phyloP scores from a whole-genome alignment of 306 rosid genomes.

The Corylus americana region DNA sequence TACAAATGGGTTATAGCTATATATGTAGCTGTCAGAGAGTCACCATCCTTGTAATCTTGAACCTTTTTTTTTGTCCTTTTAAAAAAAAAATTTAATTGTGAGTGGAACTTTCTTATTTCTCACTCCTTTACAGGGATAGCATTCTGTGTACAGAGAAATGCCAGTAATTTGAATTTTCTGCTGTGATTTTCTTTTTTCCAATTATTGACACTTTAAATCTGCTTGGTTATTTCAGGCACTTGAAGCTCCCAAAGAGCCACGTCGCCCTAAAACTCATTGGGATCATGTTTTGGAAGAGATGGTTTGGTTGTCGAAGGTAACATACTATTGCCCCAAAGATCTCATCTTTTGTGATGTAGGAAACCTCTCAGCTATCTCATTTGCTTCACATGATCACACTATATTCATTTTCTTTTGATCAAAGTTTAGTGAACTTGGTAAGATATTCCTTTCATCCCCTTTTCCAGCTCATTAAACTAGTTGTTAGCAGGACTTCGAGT shows the following conservation, averaged over 20 bases:
- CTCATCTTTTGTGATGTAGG: slow-evolving; percentile 11
- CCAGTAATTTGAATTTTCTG: slow-evolving; percentile 18
- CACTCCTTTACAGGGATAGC: slow-evolving; percentile 12
- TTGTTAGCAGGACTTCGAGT: slow-evolving; percentile 83
- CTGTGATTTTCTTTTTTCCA: slow-evolving; percentile 27
- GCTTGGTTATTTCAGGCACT: slow-evolving; percentile 58
- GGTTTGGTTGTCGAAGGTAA: slow-evolving; percentile 97
- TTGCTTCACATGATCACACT: neutral
- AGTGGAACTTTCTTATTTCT: neutral
- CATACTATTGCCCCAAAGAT: slow-evolving; percentile 23
- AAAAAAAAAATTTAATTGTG: too few relatives aligned
- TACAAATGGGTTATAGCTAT: neutral
- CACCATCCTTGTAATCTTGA: neutral
- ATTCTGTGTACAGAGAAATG: neutral
- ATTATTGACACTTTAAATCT: slow-evolving; percentile 18
- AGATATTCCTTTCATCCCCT: neutral
- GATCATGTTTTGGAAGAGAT: slow-evolving; percentile 99
- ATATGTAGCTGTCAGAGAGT: neutral
- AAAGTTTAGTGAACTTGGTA: neutral
- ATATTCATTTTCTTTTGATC: neutral
- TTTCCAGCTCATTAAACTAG: slow-evolving; percentile 32
- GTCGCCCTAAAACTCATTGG: slow-evolving; percentile 94
- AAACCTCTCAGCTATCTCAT: neutral
- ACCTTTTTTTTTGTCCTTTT: neutral
- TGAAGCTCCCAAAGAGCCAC: slow-evolving; percentile 87